phyloP scores from a whole-genome alignment of 164 flowering plant species.

The Annona squamosa region DNA sequence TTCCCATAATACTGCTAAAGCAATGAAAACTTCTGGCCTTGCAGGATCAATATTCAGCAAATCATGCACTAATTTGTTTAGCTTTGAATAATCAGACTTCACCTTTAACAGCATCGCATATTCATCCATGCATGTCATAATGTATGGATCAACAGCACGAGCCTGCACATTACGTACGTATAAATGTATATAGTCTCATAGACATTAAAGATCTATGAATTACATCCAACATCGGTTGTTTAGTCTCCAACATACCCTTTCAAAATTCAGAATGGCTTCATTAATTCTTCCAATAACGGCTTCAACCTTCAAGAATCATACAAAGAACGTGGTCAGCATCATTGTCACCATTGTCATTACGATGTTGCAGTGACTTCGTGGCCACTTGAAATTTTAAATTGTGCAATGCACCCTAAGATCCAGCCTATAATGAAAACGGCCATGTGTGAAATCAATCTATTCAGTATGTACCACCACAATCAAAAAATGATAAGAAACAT shows the following conservation, averaged over 20 bases:
- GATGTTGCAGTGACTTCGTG: too few species aligned
- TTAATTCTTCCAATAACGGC: slow-evolving; percentile 81
- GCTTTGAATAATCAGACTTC: slow-evolving; percentile 67
- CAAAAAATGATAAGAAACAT: too few species aligned
- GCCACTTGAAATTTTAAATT: too few species aligned
- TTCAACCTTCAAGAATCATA: slow-evolving; percentile 56
- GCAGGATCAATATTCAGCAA: slow-evolving; percentile 72
- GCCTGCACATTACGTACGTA: slow-evolving; percentile 42
- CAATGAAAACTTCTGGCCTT: slow-evolving; percentile 85
- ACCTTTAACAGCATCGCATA: slow-evolving; percentile 92
- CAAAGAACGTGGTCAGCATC: neutral
- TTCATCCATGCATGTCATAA: slow-evolving; percentile 92
- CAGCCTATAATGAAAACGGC: too few species aligned
- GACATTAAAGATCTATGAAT: neutral
- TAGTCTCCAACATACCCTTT: slow-evolving; percentile 48
- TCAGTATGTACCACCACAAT: too few species aligned
- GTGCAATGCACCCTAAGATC: too few species aligned
- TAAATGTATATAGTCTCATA: neutral
- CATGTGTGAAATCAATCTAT: too few species aligned
- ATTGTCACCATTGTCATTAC: too few species aligned
- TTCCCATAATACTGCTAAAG: slow-evolving; percentile 86
- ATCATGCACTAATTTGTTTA: slow-evolving; percentile 84
- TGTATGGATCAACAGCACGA: slow-evolving; percentile 75
- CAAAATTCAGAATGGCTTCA: slow-evolving; percentile 87
- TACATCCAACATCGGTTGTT: neutral